phyloP scores from a whole-genome alignment of 306 rosid species.

The Abrus precatorius region DNA sequence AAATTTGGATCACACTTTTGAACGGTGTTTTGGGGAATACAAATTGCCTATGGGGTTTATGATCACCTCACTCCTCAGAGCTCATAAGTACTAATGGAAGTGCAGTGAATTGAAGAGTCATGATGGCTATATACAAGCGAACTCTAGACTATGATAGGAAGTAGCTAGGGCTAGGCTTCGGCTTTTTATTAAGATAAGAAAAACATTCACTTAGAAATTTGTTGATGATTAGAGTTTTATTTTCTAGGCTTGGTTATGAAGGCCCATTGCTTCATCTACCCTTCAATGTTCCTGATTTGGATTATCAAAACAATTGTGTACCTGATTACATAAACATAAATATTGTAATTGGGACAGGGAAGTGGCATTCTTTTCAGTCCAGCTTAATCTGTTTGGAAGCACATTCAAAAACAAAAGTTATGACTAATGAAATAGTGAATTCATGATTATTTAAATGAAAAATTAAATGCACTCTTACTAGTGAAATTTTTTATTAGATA shows the following conservation, averaged over 20 bases:
- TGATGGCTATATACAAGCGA: constrained; percentile 9
- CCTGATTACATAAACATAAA: background rate
- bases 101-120: background rate
- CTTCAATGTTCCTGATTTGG: background rate
- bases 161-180: constrained; percentile 6
- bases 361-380: background rate
- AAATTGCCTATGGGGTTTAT: background rate
- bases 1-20: background rate
- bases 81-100: background rate
- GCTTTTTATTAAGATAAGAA: background rate
- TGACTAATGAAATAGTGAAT: too few species aligned
- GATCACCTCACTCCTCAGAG: too few species aligned
- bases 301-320: background rate
- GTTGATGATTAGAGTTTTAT: background rate
- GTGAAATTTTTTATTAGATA: background rate
- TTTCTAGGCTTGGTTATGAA: background rate
- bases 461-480: background rate
- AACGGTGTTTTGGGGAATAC: background rate
- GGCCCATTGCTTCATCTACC: background rate
- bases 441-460: too few species aligned
- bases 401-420: too few species aligned
- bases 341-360: background rate
- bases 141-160: background rate
- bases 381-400: too few species aligned
- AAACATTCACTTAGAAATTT: background rate